These are phyloP conservation scores for Globisporangium okanoganense DNA, from an alignment of 352 stramenopile species.

Conservation along the genomic window DNA sequence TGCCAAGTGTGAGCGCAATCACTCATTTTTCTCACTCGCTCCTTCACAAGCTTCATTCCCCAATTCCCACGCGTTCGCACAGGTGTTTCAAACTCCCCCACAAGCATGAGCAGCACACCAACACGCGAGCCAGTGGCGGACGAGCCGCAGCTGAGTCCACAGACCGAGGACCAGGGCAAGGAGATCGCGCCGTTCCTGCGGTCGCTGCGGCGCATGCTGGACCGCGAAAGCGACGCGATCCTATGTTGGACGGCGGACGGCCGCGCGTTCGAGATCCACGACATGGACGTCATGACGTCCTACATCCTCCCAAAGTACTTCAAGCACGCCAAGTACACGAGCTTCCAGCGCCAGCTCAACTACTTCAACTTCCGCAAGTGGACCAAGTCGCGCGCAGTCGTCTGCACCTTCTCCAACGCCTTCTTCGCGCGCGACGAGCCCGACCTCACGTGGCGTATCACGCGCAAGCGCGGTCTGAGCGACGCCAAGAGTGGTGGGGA, in stretches of 20 bases:
- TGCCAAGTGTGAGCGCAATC: constrained; percentile 5
- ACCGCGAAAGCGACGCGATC: constrained; percentile 46
- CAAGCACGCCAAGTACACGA: constrained; percentile 89
- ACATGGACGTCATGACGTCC: constrained; percentile 66
- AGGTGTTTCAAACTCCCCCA: not conserved
- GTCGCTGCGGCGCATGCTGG: constrained; percentile 53
- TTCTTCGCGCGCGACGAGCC: constrained; percentile 63
- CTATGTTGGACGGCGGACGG: constrained; percentile 57
- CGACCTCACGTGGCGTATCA: constrained; percentile 59
- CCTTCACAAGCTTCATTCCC: constrained; percentile 3
- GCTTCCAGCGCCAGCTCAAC: constrained; percentile 88
- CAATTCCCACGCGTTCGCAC: constrained; percentile 5
- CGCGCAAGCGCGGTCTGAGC: constrained; percentile 40
- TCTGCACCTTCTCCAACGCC: constrained; percentile 77
- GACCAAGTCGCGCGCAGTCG: constrained; percentile 63
- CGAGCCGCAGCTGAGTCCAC: not conserved
- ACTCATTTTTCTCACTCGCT: constrained; percentile 6
- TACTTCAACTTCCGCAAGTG: constrained; percentile 91
- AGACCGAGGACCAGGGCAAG: constrained; percentile 22
- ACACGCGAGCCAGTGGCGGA: not conserved
- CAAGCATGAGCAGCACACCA: not conserved
- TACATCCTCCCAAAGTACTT: constrained; percentile 90
- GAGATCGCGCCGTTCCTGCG: constrained; percentile 62
- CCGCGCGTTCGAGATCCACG: constrained; percentile 61
- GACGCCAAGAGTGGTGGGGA: constrained; percentile 10